These are phyloP conservation scores for Populus deltoides DNA, from an alignment of 345 rosid genomes.

Conservation along the genomic window DNA sequence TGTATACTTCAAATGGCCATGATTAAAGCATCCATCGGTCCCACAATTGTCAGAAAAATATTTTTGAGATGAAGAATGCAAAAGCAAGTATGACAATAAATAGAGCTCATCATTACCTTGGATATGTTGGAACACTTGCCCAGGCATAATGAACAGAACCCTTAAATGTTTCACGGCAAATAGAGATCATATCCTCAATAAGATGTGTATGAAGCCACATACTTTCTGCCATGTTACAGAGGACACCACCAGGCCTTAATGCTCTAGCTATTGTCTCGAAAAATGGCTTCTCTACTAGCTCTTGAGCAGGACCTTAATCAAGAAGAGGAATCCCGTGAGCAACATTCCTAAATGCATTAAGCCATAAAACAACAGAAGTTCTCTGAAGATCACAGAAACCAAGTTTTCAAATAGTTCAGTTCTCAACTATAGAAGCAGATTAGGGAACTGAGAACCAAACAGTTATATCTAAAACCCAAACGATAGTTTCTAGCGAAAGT, in stretches of 20 bases:
- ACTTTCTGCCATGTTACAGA: slow-evolving; percentile 97
- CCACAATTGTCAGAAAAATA: not conserved
- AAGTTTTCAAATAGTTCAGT: not conserved
- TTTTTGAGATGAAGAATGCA: not conserved
- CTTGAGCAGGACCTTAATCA: slow-evolving; percentile 82
- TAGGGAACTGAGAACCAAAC: not conserved
- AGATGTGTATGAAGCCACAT: slow-evolving; percentile 99
- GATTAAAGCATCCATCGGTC: not conserved
- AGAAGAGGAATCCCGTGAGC: not conserved
- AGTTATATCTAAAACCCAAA: not conserved
- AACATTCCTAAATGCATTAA: not conserved
- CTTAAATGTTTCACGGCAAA: slow-evolving; percentile 72
- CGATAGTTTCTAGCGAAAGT: not conserved
- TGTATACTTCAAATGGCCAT: not conserved
- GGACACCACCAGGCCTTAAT: slow-evolving; percentile 87
- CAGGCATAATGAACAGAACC: slow-evolving; percentile 90
- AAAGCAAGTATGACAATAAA: not conserved
- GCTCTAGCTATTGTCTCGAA: slow-evolving; percentile 74
- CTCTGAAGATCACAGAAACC: not conserved
- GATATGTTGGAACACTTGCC: slow-evolving; percentile 96
- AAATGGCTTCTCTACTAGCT: slow-evolving; percentile 93
- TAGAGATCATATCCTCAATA: slow-evolving; percentile 72
- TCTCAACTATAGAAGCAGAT: not conserved
- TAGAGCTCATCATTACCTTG: slow-evolving; percentile 48
- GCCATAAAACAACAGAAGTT: not conserved